Evolutionary conservation across 176 grass and related monocot genomes (phyloP).

Genomic region (Cocos nucifera): DNA sequence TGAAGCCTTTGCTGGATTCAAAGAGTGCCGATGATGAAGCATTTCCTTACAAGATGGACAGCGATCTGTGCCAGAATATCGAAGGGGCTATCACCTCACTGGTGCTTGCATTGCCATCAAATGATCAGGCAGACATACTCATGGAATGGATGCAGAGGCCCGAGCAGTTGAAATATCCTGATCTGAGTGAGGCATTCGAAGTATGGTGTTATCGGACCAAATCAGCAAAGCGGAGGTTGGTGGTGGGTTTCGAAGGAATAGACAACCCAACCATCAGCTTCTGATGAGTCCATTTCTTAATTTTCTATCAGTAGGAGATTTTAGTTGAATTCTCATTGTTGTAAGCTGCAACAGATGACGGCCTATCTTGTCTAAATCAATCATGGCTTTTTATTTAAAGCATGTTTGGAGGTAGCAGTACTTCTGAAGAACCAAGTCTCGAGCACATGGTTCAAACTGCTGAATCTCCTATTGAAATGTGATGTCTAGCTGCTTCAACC

Average conservation of each 20-base stretch:
- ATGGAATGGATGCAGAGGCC: slow-evolving; percentile 65
- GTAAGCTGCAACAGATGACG: no score
- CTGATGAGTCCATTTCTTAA: slow-evolving; percentile 12
- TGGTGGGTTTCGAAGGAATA: slow-evolving; percentile 32
- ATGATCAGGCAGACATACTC: slow-evolving; percentile 79
- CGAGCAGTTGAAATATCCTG: slow-evolving; percentile 71
- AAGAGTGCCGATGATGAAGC: slow-evolving; percentile 27
- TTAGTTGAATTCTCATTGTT: no score
- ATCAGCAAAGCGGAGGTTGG: slow-evolving; percentile 64
- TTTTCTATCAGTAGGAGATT: background rate
- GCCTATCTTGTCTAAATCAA: no score
- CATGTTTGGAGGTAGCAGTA: no score
- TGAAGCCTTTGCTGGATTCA: slow-evolving; percentile 57
- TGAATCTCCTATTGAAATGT: no score
- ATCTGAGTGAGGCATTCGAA: slow-evolving; percentile 92
- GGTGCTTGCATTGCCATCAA: slow-evolving; percentile 71
- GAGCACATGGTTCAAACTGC: no score
- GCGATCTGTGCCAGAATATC: slow-evolving; percentile 59
- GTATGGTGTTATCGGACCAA: slow-evolving; percentile 92
- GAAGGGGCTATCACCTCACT: slow-evolving; percentile 72
- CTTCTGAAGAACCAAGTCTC: no score
- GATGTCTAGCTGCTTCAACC: no score
- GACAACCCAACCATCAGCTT: slow-evolving; percentile 43
- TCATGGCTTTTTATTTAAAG: no score
- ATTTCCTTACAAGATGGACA: slow-evolving; percentile 43